Base-by-base conservation (phyloP, 768 basidiomycete genomes). In the Mycena rebaudengoi region DNA sequence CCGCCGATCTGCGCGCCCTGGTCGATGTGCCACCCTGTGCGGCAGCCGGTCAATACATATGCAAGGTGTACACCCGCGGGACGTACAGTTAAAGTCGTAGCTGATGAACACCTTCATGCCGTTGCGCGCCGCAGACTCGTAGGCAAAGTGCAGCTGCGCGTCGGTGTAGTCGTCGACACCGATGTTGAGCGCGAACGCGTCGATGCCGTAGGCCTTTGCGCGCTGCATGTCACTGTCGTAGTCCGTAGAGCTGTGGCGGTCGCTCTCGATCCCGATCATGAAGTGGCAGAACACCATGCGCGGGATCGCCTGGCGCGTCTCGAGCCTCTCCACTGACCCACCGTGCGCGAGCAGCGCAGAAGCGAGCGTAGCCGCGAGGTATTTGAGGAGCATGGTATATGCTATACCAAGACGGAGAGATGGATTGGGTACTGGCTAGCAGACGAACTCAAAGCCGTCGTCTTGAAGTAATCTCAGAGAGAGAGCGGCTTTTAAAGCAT, bases 121-220 rank as follows among this genome's bases (percentile, higher is more conserved):
- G 41, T 65, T 73, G n/a, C 72, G 62, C 8, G 65, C 68, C 8
- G 80, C 79, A 12, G 79, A 77, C 72, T 70, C 74, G 40, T 71
- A 75, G 69, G 83, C 81, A 37, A 79, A 74, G 18, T 63, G 65
- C 66, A 56, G 60, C 40, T 66, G 65, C 4, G 26, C 23, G 30
- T 66, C 65, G 29, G 54, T 63, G 53, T 14, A 32, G 33, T 32
- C 29, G 32, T 16, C 43, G 32, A 43, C 23, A 33, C 30, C 23
- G 33, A 57, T 69, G 70, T 83, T 83, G 30, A 83, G 71, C 8
- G 82, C 80, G 64, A 83, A 83, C 8, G 75, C 82, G 57, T 82
- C 80, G 39, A 68, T 68, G 21, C 66, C 66, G 32, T 60, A 64
- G 6, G 59, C 16, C 21, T 67, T 67, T 21, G 66, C 66, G n/a